These are phyloP conservation scores for Fusarium veterinarium DNA, from an alignment of 2,329 filamentous ascomycete genomes.

Conservation along the genomic window DNA sequence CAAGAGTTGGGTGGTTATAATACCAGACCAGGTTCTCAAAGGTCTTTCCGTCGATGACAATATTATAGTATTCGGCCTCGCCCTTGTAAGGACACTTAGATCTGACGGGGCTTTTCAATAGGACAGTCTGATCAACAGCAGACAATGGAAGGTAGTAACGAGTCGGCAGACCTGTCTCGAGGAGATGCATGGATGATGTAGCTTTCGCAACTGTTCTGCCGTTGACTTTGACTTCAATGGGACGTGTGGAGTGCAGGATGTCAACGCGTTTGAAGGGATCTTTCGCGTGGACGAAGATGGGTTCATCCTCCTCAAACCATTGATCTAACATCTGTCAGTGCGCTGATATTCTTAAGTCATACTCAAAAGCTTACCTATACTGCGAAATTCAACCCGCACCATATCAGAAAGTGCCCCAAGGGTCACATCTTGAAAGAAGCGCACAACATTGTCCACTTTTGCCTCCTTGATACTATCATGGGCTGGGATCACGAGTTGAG, in stretches of 20 bases:
- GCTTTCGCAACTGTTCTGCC: slow-evolving; percentile 62
- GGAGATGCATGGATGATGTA: slow-evolving; percentile 62
- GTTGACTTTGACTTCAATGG: slow-evolving; percentile 61
- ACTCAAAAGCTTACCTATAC: slow-evolving; percentile 45
- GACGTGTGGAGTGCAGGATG: slow-evolving; percentile 65
- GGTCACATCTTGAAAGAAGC: slow-evolving; percentile 54
- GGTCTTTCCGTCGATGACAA: slow-evolving; percentile 58
- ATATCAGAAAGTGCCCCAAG: slow-evolving; percentile 49
- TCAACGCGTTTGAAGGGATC: slow-evolving; percentile 76
- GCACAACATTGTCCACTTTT: slow-evolving; percentile 50
- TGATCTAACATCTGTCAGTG: slow-evolving; percentile 45
- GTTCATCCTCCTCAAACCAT: slow-evolving; percentile 67
- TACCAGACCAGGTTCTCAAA: slow-evolving; percentile 70
- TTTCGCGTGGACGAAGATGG: slow-evolving; percentile 72
- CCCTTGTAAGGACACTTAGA: slow-evolving; percentile 77
- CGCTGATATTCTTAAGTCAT: rapidly evolving
- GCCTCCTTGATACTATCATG: slow-evolving; percentile 39
- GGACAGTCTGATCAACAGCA: slow-evolving; percentile 56
- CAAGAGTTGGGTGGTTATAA: slow-evolving; percentile 67
- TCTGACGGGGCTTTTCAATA: slow-evolving; percentile 62
- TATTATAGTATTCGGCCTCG: slow-evolving; percentile 70
- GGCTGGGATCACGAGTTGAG: slow-evolving; percentile 47
- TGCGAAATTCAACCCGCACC: slow-evolving; percentile 51
- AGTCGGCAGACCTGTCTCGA: slow-evolving; percentile 69
- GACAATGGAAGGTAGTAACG: slow-evolving; percentile 70